These are phyloP conservation scores for Zasmidium cellare DNA, from an alignment of 2,329 filamentous ascomycete genomes.

Conservation along the genomic window DNA sequence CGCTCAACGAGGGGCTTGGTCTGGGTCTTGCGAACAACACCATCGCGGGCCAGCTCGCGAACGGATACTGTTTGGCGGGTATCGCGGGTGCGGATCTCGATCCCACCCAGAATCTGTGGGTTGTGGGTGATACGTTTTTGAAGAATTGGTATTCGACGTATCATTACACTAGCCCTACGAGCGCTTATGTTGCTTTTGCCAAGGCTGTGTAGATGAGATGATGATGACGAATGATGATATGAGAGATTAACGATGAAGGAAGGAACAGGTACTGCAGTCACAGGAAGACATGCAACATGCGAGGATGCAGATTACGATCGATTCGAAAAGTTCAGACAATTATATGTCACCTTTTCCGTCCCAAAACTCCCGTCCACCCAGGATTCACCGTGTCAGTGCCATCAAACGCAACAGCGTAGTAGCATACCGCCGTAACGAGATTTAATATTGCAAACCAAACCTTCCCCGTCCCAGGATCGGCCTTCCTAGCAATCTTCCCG, in stretches of 20 bases:
- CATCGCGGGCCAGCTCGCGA: constrained; percentile 5
- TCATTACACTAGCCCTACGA: constrained; percentile 19
- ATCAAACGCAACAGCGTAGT: not conserved
- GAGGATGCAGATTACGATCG: not conserved
- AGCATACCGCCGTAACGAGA: not conserved
- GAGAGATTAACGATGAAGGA: too few relatives aligned
- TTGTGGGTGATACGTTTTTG: constrained; percentile 27
- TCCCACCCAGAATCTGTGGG: constrained; percentile 21
- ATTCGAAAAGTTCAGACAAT: not conserved
- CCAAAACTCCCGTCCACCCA: not conserved
- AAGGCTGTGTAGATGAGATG: constrained; percentile 16
- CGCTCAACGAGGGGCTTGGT: constrained; percentile 16
- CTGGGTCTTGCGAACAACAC: constrained; percentile 15
- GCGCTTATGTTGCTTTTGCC: constrained; percentile 26
- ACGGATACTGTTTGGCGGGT: constrained; percentile 19
- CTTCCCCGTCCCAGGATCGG: not conserved
- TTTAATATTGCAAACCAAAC: not conserved
- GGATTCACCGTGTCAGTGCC: not conserved
- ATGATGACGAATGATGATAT: not conserved
- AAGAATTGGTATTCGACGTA: constrained; percentile 29
- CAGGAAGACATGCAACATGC: not conserved
- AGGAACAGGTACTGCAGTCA: not conserved
- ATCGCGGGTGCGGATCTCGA: constrained; percentile 23
- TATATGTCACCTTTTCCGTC: not conserved
- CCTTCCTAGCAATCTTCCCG: not conserved